These are phyloP conservation scores for Orbilia ellipsospora DNA, from an alignment of 2,329 filamentous ascomycete species.

Conservation along the genomic window DNA sequence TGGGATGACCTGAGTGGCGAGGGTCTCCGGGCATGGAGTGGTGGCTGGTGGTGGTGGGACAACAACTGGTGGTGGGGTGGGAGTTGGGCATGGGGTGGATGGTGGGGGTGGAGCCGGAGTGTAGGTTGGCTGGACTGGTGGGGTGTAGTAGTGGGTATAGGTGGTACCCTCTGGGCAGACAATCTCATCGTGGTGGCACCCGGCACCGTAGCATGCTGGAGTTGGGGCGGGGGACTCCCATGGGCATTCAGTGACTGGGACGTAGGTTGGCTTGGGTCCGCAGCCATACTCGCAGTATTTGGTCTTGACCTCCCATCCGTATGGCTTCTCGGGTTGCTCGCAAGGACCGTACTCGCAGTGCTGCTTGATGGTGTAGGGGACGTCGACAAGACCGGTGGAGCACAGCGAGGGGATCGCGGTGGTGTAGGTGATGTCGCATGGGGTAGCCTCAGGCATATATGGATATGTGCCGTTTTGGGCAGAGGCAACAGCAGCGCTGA, in stretches of 20 bases:
- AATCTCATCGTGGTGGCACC: slow-evolving; percentile 33
- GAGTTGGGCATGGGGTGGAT: slow-evolving; percentile 11
- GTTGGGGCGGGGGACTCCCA: slow-evolving; percentile 62
- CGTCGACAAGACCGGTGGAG: slow-evolving; percentile 38
- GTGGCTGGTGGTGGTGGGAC: background rate
- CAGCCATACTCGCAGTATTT: slow-evolving; percentile 52
- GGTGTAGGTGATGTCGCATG: slow-evolving; percentile 44
- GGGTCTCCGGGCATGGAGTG: slow-evolving; percentile 5
- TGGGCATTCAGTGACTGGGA: slow-evolving; percentile 65
- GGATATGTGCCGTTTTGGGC: slow-evolving; percentile 36
- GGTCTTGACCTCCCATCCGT: slow-evolving; percentile 51
- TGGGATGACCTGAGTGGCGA: slow-evolving; percentile 30
- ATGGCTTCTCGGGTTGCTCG: slow-evolving; percentile 31
- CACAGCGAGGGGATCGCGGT: slow-evolving; percentile 52
- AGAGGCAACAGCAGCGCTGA: slow-evolving; percentile 30
- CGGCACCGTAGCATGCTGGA: slow-evolving; percentile 59
- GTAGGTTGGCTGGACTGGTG: slow-evolving; percentile 4
- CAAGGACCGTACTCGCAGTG: slow-evolving; percentile 33
- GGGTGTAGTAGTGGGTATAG: slow-evolving; percentile 44
- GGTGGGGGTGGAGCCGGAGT: slow-evolving; percentile 15
- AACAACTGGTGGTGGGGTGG: slow-evolving; percentile 6
- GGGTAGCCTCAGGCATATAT: background rate
- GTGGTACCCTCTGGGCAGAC: slow-evolving; percentile 34
- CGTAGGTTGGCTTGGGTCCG: slow-evolving; percentile 60
- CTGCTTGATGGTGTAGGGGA: slow-evolving; percentile 53